Percentiles rank a stretch among this genome's conserved stretches.
Evolutionary conservation across 306 rosid genomes (phyloP).

Genomic region (Delonix regia): DNA sequence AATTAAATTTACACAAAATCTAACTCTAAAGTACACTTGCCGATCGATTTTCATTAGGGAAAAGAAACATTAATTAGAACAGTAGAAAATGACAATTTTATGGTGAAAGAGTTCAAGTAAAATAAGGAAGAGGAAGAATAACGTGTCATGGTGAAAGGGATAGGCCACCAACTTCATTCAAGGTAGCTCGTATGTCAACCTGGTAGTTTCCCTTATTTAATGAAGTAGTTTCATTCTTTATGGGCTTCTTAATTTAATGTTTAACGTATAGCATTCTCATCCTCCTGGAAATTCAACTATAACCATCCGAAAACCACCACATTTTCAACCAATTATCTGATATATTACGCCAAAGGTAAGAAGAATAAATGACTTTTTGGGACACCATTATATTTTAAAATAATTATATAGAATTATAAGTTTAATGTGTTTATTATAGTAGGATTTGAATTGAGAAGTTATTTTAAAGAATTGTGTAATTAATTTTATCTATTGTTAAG

Average conservation of each 20-base stretch:
- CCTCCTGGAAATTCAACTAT: too few species aligned
- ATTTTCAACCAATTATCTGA: not conserved
- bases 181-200: not conserved
- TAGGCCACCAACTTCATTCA: not conserved
- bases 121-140: not conserved
- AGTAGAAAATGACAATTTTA: too few species aligned
- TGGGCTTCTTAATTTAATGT: not conserved
- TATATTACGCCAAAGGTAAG: too few species aligned
- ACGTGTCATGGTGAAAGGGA: not conserved
- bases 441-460: too few species aligned
- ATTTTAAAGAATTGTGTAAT: too few species aligned
- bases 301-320: too few species aligned
- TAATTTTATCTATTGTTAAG: too few species aligned
- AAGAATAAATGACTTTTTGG: not conserved
- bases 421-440: too few species aligned
- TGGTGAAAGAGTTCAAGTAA: too few species aligned
- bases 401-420: too few species aligned
- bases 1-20: too few species aligned
- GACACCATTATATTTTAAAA: not conserved
- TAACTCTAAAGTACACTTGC: too few species aligned
- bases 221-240: not conserved
- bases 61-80: not conserved
- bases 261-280: not conserved
- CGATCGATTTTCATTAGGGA: not conserved
- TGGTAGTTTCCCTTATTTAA: not conserved